Evolutionary conservation across 345 rosid species (phyloP).

Genomic region (Aegle marmelos): DNA sequence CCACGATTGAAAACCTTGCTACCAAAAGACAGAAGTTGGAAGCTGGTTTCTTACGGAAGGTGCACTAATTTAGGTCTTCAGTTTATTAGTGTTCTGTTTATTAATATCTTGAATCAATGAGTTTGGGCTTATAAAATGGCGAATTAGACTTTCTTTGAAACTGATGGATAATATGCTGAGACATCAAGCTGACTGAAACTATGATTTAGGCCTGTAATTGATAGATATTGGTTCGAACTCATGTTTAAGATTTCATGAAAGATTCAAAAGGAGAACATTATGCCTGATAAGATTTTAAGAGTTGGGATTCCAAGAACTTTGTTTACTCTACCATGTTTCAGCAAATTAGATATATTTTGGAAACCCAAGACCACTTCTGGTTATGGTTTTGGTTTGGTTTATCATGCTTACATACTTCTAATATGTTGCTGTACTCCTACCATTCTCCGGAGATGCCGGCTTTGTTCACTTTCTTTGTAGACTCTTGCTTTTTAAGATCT

Average conservation of each 20-base stretch:
- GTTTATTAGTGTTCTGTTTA: conserved; percentile 2
- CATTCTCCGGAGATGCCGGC: not conserved
- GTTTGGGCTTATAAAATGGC: not conserved
- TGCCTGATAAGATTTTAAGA: not conserved
- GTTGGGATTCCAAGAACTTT: not conserved
- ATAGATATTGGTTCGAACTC: not conserved
- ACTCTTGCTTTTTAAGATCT: not conserved
- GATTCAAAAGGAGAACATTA: not conserved
- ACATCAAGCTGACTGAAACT: not conserved
- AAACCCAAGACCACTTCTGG: not conserved
- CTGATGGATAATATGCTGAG: not conserved
- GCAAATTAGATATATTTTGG: not conserved
- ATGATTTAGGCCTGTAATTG: not conserved
- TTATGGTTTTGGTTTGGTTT: not conserved
- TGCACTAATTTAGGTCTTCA: conserved; percentile 12
- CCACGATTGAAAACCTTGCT: conserved; percentile 36
- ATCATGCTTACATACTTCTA: not conserved
- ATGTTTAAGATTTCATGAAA: not conserved
- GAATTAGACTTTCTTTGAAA: not conserved
- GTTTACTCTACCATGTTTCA: not conserved
- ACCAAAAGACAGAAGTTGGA: conserved; percentile 88
- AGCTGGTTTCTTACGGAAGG: conserved; percentile 73
- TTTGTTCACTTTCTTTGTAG: not conserved
- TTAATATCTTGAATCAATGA: not conserved
- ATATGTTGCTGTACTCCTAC: not conserved